Conservation (phyloP, 2,329 filamentous ascomycete species). For the Ceratocystis papillata region DNA sequence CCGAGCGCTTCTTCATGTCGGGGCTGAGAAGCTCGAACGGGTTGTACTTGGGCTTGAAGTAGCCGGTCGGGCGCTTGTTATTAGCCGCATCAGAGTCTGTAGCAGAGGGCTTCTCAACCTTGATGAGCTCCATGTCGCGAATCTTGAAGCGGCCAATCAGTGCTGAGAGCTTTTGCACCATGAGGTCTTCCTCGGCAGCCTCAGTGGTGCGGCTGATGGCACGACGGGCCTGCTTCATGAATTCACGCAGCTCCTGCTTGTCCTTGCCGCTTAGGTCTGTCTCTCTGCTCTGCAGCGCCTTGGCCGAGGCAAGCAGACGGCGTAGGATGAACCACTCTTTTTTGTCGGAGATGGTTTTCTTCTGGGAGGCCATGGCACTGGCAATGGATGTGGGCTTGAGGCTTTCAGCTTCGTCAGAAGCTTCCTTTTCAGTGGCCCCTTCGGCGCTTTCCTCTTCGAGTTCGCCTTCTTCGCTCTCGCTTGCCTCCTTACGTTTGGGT, state of each 20-base stretch:
- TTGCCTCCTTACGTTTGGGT: slow-evolving; percentile 20
- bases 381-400: slow-evolving; percentile 29
- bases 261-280: slow-evolving; percentile 52
- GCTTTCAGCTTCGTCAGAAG: slow-evolving; percentile 23
- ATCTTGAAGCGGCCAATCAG: slow-evolving; percentile 41
- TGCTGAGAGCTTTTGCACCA: slow-evolving; percentile 45
- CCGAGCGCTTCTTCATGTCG: slow-evolving; percentile 29
- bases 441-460: slow-evolving; percentile 30
- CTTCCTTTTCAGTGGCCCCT: slow-evolving; percentile 31
- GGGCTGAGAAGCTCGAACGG: slow-evolving; percentile 19
- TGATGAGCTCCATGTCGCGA: slow-evolving; percentile 25
- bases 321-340: slow-evolving; percentile 34
- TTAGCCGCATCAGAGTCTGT: slow-evolving; percentile 15
- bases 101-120: slow-evolving; percentile 14
- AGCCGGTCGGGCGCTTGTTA: not conserved
- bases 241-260: slow-evolving; percentile 65
- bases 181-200: slow-evolving; percentile 36
- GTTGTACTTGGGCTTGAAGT: slow-evolving; percentile 22
- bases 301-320: slow-evolving; percentile 46
- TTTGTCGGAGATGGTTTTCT: slow-evolving; percentile 29
- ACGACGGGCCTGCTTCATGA: slow-evolving; percentile 53
- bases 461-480: slow-evolving; percentile 27
- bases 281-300: slow-evolving; percentile 41
- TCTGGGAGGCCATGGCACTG: slow-evolving; percentile 28
- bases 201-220: slow-evolving; percentile 39